Base-by-base conservation (phyloP, 495 filamentous ascomycete genomes). In the Xylaria longipes region DNA sequence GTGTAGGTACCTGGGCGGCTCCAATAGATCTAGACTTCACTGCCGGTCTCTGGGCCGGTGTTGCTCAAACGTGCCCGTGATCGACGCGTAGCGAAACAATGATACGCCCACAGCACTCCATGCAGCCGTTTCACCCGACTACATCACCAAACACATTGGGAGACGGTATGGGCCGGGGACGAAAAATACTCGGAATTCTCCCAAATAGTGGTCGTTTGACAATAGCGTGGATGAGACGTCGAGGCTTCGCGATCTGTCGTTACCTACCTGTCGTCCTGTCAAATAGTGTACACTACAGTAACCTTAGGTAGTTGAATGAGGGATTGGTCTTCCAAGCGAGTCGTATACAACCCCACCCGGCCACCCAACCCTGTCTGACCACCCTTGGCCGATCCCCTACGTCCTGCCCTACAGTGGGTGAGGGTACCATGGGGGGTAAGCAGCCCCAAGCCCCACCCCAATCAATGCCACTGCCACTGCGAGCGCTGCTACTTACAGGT, bases 381-480 rank as follows among this genome's bases (percentile, higher is more conserved):
- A 63, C 37, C 60, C 35, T 39, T 61, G 14, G 22, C 56, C 31
- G 31, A n/a, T 37, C 56, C 56, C 31, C 56, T 35, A 35, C 31
- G 2, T n/a, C n/a, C n/a, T n/a, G n/a, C n/a, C n/a, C n/a, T n/a
- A 27, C 2, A 56, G 22, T 33, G 15, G 27, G 31, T 5, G 15
- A 33, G 17, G 58, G 37, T 60, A 60, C 52, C 27, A 29, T 17
- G 12, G 22, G 17, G n/a, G 46, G 48, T 56, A 67, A 67, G 65
- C 67, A 57, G 67, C 67, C 56, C 67, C 67, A 61, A 37, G 57
- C 31, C 57, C 57, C 57, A 60, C 66, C 43, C 41, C 20, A 9
- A 52, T 46, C 43, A 70, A 50, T 68, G 52, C 66, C 56, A 60
- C 66, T 39, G 22, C 20, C 52, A n/a, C 31, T 60, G 31, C 25